Evolutionary conservation across 2,329 filamentous ascomycete genomes (phyloP).

Genomic region (Cytospora paraplurivora): DNA sequence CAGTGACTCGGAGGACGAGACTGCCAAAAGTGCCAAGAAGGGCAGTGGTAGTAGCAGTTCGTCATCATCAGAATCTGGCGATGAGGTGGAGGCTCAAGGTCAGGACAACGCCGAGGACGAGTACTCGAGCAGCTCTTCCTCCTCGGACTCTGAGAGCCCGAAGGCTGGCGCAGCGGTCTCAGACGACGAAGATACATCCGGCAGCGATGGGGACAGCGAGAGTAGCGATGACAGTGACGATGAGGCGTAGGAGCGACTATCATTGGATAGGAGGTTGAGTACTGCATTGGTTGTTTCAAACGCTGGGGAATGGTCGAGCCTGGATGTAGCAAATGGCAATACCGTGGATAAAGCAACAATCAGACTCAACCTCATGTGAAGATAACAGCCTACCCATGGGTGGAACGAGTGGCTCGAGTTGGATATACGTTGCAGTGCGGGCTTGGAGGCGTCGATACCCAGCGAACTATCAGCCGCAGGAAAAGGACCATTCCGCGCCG

Average conservation of each 20-base stretch:
- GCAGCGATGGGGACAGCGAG: conserved; percentile 29
- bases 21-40: conserved; percentile 35
- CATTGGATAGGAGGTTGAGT: background rate
- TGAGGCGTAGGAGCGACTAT: conserved; percentile 20
- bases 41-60: conserved; percentile 43
- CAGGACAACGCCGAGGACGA: conserved; percentile 28
- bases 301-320: background rate
- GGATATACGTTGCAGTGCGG: background rate
- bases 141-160: conserved; percentile 25
- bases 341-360: background rate
- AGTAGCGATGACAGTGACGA: conserved; percentile 31
- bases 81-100: conserved; percentile 31
- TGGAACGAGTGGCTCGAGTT: background rate
- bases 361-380: background rate
- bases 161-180: conserved; percentile 22
- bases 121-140: conserved; percentile 35
- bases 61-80: conserved; percentile 40
- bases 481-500: background rate
- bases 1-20: conserved; percentile 37
- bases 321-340: background rate
- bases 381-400: background rate
- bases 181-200: conserved; percentile 26
- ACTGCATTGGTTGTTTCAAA: background rate
- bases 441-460: background rate
- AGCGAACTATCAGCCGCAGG: background rate